Percentiles rank a stretch among this genome's conserved stretches.
Conservation (phyloP, 108 stramenopile species). For the Skeletonema potamos region DNA sequence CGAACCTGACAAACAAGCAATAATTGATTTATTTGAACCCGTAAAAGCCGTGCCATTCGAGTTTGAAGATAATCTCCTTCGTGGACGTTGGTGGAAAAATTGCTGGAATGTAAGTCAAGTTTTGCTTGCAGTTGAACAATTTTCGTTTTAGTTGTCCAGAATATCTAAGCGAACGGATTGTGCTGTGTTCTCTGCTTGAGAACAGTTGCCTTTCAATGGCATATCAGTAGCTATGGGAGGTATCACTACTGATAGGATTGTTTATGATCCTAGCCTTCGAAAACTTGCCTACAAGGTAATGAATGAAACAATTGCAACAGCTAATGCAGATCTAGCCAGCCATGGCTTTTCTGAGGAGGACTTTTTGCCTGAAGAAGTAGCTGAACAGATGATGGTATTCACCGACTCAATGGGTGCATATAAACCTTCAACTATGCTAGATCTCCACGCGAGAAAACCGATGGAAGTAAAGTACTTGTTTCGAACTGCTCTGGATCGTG, state of each 20-base stretch:
- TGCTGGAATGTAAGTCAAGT: too few species aligned
- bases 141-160: too few species aligned
- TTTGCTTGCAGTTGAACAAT: too few species aligned
- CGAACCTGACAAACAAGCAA: conserved; percentile 42
- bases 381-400: conserved; percentile 68
- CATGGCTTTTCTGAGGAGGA: conserved; percentile 37
- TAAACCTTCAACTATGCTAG: conserved; percentile 82
- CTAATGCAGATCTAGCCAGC: conserved; percentile 69
- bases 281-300: conserved; percentile 67
- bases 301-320: conserved; percentile 79
- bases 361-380: conserved; percentile 33
- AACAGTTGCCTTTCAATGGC: conserved; percentile 87
- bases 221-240: conserved; percentile 88
- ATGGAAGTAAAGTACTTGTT: conserved; percentile 89
- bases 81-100: conserved; percentile 82
- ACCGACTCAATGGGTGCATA: conserved; percentile 81
- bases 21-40: conserved; percentile 58
- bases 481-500: conserved; percentile 69
- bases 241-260: conserved; percentile 82
- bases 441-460: conserved; percentile 64
- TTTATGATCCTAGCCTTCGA: conserved; percentile 69
- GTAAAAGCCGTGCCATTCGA: conserved; percentile 48
- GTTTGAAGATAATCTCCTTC: conserved; percentile 59
- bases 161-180: too few species aligned
- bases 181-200: too few species aligned